Percentiles rank a stretch among this genome's conserved stretches.
These are phyloP conservation scores for Alternaria metachromatica DNA, from an alignment of 2,329 filamentous ascomycete species.

Conservation along the genomic window DNA sequence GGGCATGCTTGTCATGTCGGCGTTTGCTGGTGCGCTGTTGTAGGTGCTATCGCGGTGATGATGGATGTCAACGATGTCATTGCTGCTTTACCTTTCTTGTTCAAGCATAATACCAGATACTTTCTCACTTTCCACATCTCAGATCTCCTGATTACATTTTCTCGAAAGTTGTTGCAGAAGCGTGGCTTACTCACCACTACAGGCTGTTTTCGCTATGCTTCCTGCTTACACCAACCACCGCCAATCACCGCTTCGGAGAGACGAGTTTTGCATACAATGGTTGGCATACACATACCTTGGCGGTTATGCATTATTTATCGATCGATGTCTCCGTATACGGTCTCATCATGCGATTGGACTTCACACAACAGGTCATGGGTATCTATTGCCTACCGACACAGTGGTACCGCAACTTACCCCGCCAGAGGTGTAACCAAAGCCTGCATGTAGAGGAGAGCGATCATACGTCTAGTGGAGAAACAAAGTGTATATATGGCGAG, in stretches of 20 bases:
- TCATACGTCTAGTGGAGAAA: neutral
- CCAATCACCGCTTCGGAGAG: neutral
- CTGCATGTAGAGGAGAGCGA: neutral
- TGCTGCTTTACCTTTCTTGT: neutral
- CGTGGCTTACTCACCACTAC: neutral
- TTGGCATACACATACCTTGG: neutral
- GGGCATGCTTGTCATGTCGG: constrained; percentile 35
- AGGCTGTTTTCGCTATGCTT: neutral
- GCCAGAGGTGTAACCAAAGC: neutral
- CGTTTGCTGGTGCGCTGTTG: constrained; percentile 36
- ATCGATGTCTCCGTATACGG: neutral
- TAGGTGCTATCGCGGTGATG: constrained; percentile 4
- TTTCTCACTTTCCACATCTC: neutral
- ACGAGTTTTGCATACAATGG: neutral
- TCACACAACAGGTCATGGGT: neutral
- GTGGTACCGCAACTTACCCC: neutral
- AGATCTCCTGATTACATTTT: neutral
- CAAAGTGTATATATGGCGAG: neutral
- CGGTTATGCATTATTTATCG: neutral
- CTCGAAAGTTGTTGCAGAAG: neutral
- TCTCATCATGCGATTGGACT: neutral
- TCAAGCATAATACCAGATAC: neutral
- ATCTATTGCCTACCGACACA: neutral
- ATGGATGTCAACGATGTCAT: neutral
- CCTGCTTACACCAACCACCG: neutral